Evolutionary conservation across 176 grass and related monocot species (phyloP), one percentile per base, ranked within the genome.

Genomic region (Echinochloa phyllopogon): DNA sequence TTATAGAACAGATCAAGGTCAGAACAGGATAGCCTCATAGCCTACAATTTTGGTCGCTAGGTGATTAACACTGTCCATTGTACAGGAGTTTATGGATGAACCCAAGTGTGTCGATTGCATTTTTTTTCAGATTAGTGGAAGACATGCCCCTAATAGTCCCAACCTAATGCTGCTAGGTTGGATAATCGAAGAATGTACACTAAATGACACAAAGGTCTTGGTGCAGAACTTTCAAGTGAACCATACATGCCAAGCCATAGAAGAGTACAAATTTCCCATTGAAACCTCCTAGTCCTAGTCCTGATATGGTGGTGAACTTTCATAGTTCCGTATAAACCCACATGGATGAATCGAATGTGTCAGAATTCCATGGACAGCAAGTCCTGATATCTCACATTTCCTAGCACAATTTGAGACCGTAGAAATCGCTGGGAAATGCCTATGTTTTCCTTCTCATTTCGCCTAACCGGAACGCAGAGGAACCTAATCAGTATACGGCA

Each of bases 401-500:
- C 47, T 39, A 17, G 36, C 33, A 41, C 29, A 68, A 25, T 23
- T 55, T 55, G 20, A 42, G 63, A 65, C 12, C 29, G 40, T 3
- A 53, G 12, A 69, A 81, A 55, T 52, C 38, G 3, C 62, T 67
- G 10, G 63, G 29, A 80, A 66, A 80, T 53, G 48, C 15, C 13
- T 47, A 14, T 18, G 50, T 3, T 16, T 27, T 49, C 41, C 37
- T 60, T 7, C 15, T 24, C 8, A 2, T 51, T 41, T 64, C 27
- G n/a, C n/a, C 18, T 56, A 47, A 14, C 5, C 10, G 8, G 2
- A 61, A 60, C 6, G 15, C 8, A 76, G 18, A 77, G 15, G 45
- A 55, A 10, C 63, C 42, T 71, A 53, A 77, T 70, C 64, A 15
- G 14, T 76, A 57, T 59, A 57, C 43, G 47, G 74, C 17, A 24